Base-by-base conservation (phyloP, 805 yeast species). In the Kodamaea lidongshanica region DNA sequence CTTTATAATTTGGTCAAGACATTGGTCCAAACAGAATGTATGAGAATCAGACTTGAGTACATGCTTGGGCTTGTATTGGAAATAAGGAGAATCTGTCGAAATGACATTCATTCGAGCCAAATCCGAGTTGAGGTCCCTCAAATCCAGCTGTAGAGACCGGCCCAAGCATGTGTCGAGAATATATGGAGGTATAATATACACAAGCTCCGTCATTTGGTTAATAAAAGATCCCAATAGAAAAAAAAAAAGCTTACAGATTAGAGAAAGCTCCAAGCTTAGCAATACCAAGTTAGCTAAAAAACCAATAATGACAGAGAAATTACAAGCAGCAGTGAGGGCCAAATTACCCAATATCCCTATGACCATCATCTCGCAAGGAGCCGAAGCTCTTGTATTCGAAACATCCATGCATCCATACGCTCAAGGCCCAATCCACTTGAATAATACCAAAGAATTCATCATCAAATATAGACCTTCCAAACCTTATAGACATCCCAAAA, bases 391-490 rank as follows among this genome's bases (percentile, higher is more conserved):
- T 7, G 87, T 85, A 2, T 83, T 82, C 52, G 50, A 62, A 8
- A 69, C 89, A 0, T 36, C 52, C 1, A 49, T 50, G 2, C 95
- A 86, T 52, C 95, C 95, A 15, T 86, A 80, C 48, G 46, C 67
- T 15, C n/a, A n/a, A n/a, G 16, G 42, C 1, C 35, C 37, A 4
- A 56, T 65, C 7, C 34, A 38, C 14, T 31, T 57, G 4, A 34
- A 41, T 13, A 50, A 56, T 25, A 40, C 51, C 2, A 31, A 45
- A 4, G 52, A 60, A 32, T 80, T 65, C 51, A 77, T 89, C 20
- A 65, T 86, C 38, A 92, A 92, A 53, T 88, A 70, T 53, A 70
- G 98, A 40, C 96, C 98, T 1, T 72, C 78, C 14, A 92, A 92
- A 50, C 75, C 80, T n/a, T 92, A 92, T 50, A 68, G 98, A 49